Percentiles rank a stretch among this genome's conserved stretches.
These are phyloP conservation scores for Calonectria naviculata DNA, from an alignment of 2,329 filamentous ascomycete species.

Conservation along the genomic window DNA sequence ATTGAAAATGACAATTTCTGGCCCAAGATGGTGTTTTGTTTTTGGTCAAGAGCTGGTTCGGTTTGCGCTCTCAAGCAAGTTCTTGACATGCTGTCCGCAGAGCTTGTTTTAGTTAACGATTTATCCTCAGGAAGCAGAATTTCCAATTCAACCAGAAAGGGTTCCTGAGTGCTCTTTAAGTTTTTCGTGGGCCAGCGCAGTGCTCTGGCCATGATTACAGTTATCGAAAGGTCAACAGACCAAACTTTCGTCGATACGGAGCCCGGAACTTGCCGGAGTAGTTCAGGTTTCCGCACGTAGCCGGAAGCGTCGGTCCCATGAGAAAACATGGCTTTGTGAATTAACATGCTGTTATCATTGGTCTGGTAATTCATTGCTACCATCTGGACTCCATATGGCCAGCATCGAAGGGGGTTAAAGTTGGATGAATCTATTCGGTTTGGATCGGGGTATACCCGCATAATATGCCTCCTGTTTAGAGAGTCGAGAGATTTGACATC, in stretches of 20 bases:
- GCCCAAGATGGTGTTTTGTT: background rate
- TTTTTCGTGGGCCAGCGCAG: background rate
- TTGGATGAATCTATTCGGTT: slow-evolving; percentile 88
- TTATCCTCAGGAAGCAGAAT: background rate
- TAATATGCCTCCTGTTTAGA: slow-evolving; percentile 91
- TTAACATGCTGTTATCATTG: slow-evolving; percentile 92
- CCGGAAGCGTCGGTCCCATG: slow-evolving; percentile 87
- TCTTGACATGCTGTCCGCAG: background rate
- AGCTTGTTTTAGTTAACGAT: background rate
- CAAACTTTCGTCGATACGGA: background rate
- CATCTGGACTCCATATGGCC: slow-evolving; percentile 97
- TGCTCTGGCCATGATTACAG: background rate
- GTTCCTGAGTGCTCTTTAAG: too few relatives aligned
- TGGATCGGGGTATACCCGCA: slow-evolving; percentile 92
- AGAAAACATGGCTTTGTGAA: slow-evolving; percentile 98
- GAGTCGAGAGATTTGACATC: slow-evolving; percentile 79
- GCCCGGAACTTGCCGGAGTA: background rate
- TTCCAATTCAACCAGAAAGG: background rate
- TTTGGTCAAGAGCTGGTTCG: background rate
- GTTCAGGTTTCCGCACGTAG: slow-evolving; percentile 87
- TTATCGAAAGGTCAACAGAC: background rate
- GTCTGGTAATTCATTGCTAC: slow-evolving; percentile 98
- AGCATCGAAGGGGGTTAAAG: slow-evolving; percentile 93
- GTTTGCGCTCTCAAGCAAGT: background rate
- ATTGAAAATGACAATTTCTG: background rate